phyloP scores from a whole-genome alignment of 2,329 filamentous ascomycete species.

The Neofusicoccum parvum region DNA sequence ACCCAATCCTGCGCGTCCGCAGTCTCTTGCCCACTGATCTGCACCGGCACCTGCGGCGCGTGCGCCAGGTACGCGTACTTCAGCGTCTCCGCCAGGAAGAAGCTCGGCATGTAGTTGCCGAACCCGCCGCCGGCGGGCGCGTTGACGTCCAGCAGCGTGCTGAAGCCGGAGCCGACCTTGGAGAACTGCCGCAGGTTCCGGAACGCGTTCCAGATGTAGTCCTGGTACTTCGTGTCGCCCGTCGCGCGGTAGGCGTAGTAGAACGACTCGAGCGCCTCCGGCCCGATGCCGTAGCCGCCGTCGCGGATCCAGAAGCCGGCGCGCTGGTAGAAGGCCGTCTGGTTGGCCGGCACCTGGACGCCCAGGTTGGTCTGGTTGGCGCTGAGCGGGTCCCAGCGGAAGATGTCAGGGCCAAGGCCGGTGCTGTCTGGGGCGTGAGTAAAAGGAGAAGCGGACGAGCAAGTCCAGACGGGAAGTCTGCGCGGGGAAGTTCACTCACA shows the following conservation, averaged over 20 bases:
- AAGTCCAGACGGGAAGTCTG: neutral
- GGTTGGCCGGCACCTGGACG: constrained; percentile 19
- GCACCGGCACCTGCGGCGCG: constrained; percentile 47
- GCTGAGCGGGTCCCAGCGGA: constrained; percentile 39
- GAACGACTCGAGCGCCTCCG: constrained; percentile 80
- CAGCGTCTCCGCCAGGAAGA: constrained; percentile 84
- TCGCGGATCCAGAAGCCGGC: constrained; percentile 72
- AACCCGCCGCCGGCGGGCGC: constrained; percentile 60
- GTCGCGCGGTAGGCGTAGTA: constrained; percentile 88
- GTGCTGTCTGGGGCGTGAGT: neutral
- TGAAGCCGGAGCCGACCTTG: constrained; percentile 67
- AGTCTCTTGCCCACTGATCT: constrained; percentile 49
- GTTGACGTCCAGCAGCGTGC: constrained; percentile 68
- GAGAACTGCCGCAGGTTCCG: constrained; percentile 65
- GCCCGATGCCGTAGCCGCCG: constrained; percentile 67
- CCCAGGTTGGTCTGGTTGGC: constrained; percentile 7
- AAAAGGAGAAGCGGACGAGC: no score
- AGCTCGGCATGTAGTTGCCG: constrained; percentile 78
- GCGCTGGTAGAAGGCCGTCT: constrained; percentile 61
- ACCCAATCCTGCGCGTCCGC: constrained; percentile 56
- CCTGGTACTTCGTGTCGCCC: constrained; percentile 73
- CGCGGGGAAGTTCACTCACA: neutral
- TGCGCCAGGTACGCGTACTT: constrained; percentile 81
- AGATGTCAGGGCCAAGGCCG: constrained; percentile 70
- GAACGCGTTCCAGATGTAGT: constrained; percentile 83